Conservation (phyloP, 495 filamentous ascomycete species). For the Penicillium taxi region DNA sequence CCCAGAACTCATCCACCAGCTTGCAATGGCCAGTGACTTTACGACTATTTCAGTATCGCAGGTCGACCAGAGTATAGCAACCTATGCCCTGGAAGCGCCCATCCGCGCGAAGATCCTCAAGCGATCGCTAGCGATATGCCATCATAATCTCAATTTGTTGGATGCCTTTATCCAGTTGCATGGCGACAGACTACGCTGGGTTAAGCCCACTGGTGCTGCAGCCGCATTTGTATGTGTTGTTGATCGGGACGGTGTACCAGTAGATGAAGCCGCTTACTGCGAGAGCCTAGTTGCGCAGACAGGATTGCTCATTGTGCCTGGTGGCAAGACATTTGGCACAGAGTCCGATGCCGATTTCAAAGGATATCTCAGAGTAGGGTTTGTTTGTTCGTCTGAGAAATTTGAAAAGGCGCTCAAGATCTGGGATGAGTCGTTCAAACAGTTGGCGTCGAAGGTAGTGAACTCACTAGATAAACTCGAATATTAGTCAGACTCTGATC, state of each 20-base stretch:
- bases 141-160: conserved; percentile 54
- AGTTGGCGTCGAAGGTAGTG: background rate
- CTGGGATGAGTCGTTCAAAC: conserved; percentile 4
- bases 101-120: conserved; percentile 52
- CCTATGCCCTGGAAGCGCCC: conserved; percentile 52
- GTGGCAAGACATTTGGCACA: conserved; percentile 57
- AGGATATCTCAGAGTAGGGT: conserved; percentile 68
- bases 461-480: background rate
- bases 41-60: conserved; percentile 72
- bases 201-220: conserved; percentile 65
- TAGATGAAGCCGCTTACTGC: conserved; percentile 62
- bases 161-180: conserved; percentile 54
- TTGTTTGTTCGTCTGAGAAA: conserved; percentile 46
- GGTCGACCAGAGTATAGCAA: conserved; percentile 66
- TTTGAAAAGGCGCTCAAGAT: conserved; percentile 34
- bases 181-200: conserved; percentile 49
- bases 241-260: conserved; percentile 40
- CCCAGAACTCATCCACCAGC: conserved; percentile 46
- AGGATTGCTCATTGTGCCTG: conserved; percentile 65
- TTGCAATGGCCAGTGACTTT: conserved; percentile 59
- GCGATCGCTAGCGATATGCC: conserved; percentile 56
- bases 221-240: conserved; percentile 62
- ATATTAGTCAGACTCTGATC: too few relatives aligned
- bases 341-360: conserved; percentile 48
- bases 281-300: conserved; percentile 52